Conservation (phyloP, 106 monocot genomes). For the Hemerocallis citrina region DNA sequence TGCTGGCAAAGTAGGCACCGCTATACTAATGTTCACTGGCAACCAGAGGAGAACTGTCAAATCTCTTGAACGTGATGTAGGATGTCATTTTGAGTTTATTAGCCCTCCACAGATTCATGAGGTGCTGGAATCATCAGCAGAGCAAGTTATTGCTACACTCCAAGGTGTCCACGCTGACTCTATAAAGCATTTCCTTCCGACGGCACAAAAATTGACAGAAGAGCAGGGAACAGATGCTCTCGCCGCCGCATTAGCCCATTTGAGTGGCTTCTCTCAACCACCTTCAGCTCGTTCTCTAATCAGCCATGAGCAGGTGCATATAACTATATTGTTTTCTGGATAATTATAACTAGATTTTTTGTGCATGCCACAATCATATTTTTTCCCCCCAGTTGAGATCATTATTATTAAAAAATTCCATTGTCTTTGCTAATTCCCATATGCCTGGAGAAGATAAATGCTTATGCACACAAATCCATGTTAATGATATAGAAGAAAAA, state of each 20-base stretch:
- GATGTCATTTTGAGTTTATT: slow-evolving; percentile 87
- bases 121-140: slow-evolving; percentile 79
- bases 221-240: slow-evolving; percentile 58
- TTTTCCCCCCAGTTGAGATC: no score
- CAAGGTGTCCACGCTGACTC: slow-evolving; percentile 83
- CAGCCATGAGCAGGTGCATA: slow-evolving; percentile 80
- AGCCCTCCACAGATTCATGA: slow-evolving; percentile 81
- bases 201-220: slow-evolving; percentile 62
- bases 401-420: no score
- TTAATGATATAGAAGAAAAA: no score
- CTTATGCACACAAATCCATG: no score
- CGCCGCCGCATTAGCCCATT: slow-evolving; percentile 83
- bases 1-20: slow-evolving; percentile 79
- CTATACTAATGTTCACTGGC: slow-evolving; percentile 88
- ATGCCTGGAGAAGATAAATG: no score
- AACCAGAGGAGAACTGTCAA: slow-evolving; percentile 91
- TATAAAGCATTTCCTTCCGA: slow-evolving; percentile 62
- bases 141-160: slow-evolving; percentile 84
- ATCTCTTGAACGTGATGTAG: slow-evolving; percentile 96
- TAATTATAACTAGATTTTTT: no score
- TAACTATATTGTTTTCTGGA: neutral
- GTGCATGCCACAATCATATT: no score
- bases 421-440: no score
- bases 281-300: slow-evolving; percentile 76
- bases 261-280: slow-evolving; percentile 88